Evolutionary conservation across 176 grass and related monocot genomes (phyloP).

Genomic region (Bonia amplexicaulis): DNA sequence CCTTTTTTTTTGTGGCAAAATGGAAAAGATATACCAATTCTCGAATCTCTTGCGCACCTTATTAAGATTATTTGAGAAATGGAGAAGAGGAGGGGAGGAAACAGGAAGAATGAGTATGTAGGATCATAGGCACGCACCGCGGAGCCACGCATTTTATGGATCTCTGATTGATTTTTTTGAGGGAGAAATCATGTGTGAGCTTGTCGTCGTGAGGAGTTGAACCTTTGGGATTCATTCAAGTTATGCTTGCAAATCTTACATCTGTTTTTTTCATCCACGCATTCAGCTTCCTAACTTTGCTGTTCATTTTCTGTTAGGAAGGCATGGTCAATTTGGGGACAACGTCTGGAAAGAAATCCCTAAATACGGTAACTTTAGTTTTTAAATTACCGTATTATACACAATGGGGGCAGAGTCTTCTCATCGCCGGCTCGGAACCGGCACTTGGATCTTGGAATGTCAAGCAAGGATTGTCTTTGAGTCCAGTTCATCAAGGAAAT

Average conservation of each 20-base stretch:
- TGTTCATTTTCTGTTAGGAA: not conserved
- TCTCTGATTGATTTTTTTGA: not conserved
- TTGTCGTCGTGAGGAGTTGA: not conserved
- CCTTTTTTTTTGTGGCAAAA: not conserved
- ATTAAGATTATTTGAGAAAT: not conserved
- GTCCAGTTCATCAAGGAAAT: slow-evolving; percentile 57
- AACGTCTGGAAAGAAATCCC: slow-evolving; percentile 42
- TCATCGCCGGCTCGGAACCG: slow-evolving; percentile 66
- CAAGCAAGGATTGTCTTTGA: slow-evolving; percentile 67
- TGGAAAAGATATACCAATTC: not conserved
- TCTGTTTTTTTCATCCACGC: not conserved
- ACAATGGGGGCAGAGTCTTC: slow-evolving; percentile 74
- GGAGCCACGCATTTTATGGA: not conserved
- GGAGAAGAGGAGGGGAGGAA: not conserved
- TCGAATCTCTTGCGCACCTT: slow-evolving; percentile 13
- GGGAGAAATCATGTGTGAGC: not conserved
- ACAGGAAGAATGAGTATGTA: not conserved
- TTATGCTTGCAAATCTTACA: not conserved
- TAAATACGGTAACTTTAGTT: slow-evolving; percentile 43
- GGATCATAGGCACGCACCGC: not conserved
- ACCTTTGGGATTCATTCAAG: not conserved
- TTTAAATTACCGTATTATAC: slow-evolving; percentile 93
- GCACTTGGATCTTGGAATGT: slow-evolving; percentile 78
- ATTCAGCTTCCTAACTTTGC: slow-evolving; percentile 7
- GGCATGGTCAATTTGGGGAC: slow-evolving; percentile 38